Conservation (phyloP, 176 grass and related monocot species). For the Otatea glauca region DNA sequence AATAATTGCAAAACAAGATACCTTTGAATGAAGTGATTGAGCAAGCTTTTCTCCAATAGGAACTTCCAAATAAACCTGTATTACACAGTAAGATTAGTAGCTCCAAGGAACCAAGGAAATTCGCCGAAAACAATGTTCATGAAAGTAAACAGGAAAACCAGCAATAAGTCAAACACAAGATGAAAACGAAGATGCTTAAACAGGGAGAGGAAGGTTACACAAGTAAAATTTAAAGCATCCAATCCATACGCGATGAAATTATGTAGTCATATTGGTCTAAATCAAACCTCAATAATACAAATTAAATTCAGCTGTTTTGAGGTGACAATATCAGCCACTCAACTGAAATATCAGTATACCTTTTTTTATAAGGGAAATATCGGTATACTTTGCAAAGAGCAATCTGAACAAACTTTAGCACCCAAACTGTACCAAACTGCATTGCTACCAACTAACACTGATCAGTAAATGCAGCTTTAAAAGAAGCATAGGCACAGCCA, state of each 20-base stretch:
- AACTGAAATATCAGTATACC: neutral
- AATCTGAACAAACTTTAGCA: slow-evolving; percentile 3
- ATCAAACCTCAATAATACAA: slow-evolving; percentile 1
- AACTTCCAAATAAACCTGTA: slow-evolving; percentile 77
- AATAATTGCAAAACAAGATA: slow-evolving; percentile 13
- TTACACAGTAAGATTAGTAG: slow-evolving; percentile 23
- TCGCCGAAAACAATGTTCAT: neutral
- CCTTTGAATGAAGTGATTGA: slow-evolving; percentile 67
- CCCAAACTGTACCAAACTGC: slow-evolving; percentile 9
- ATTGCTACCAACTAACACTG: neutral
- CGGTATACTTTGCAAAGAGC: neutral
- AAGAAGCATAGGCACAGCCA: neutral
- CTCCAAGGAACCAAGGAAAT: neutral
- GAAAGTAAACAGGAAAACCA: slow-evolving; percentile 9
- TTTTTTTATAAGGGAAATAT: neutral
- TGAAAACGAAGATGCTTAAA: neutral
- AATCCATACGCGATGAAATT: neutral
- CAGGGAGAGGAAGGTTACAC: neutral
- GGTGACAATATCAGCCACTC: neutral
- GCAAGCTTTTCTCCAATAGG: slow-evolving; percentile 69
- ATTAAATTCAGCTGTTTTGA: neutral
- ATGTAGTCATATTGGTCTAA: slow-evolving; percentile 17
- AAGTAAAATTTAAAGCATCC: neutral
- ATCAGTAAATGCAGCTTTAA: slow-evolving; percentile 2
- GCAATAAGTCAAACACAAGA: slow-evolving; percentile 34